Conservation (phyloP, 352 stramenopile species). For the Nothophytophthora sp. region DNA sequence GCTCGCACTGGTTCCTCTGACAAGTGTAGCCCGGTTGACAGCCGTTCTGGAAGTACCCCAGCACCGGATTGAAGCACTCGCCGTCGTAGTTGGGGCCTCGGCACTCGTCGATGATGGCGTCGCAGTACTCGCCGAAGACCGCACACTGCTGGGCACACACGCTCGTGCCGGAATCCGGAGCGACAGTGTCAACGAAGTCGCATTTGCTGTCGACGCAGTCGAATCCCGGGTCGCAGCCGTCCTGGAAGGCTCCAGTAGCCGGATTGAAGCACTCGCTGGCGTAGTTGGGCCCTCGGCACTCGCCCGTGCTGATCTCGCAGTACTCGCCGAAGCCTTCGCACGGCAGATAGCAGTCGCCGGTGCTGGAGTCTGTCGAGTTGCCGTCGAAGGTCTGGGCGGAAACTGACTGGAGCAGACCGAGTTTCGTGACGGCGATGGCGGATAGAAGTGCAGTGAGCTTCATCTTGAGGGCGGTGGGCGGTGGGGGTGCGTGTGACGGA, state of each 20-base stretch:
- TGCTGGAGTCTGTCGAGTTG: slow-evolving; percentile 3
- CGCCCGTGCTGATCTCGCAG: slow-evolving; percentile 26
- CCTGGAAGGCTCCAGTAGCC: slow-evolving; percentile 27
- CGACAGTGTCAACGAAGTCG: slow-evolving; percentile 6
- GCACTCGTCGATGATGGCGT: slow-evolving; percentile 15
- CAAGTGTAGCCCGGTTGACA: slow-evolving; percentile 23
- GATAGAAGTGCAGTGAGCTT: slow-evolving; percentile 3
- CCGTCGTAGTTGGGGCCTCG: slow-evolving; percentile 15
- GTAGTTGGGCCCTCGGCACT: slow-evolving; percentile 19
- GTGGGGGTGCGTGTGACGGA: not conserved
- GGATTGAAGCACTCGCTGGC: slow-evolving; percentile 28
- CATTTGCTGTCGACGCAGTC: slow-evolving; percentile 31
- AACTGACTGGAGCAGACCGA: not conserved
- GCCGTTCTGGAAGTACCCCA: slow-evolving; percentile 19
- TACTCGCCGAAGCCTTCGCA: slow-evolving; percentile 29
- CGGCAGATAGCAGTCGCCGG: slow-evolving; percentile 5
- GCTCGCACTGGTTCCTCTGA: slow-evolving; percentile 10
- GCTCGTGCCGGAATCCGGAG: slow-evolving; percentile 7
- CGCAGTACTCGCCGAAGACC: slow-evolving; percentile 24
- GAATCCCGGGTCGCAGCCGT: slow-evolving; percentile 27
- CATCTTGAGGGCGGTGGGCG: slow-evolving; percentile 5
- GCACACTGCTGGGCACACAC: slow-evolving; percentile 8
- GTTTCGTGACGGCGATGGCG: not conserved
- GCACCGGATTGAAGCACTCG: slow-evolving; percentile 43
- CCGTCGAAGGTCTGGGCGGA: slow-evolving; percentile 2